Percentiles rank a stretch among this genome's conserved stretches.
These are phyloP conservation scores for Hyphopichia fennica DNA, from an alignment of 1,139 yeast genomes.

Conservation along the genomic window DNA sequence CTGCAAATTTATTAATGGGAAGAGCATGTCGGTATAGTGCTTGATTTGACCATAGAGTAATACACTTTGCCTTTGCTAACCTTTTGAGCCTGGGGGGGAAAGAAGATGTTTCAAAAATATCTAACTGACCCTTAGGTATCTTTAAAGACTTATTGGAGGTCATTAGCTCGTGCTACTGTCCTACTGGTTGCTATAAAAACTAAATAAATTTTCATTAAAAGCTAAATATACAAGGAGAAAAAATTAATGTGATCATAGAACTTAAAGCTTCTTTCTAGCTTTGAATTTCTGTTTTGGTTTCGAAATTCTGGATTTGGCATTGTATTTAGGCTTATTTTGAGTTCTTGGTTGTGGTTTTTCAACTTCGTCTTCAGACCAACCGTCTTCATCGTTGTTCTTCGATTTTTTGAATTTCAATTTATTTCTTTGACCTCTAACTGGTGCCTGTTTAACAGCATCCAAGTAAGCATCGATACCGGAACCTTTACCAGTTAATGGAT, in stretches of 20 bases:
- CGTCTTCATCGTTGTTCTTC: constrained; percentile 50
- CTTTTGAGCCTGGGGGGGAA: no score
- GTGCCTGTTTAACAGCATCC: constrained; percentile 91
- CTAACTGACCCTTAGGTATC: no score
- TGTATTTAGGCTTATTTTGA: constrained; percentile 11
- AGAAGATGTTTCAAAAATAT: no score
- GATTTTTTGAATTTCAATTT: constrained; percentile 82
- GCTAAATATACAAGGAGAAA: background rate
- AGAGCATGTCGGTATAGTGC: no score
- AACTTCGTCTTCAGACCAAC: constrained; percentile 49
- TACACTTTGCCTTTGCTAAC: no score
- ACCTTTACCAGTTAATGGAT: constrained; percentile 48
- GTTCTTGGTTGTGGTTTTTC: constrained; percentile 11
- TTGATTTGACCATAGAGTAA: no score
- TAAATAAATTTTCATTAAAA: background rate
- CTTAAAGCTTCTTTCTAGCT: constrained; percentile 57
- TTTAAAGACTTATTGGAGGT: no score
- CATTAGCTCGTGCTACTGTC: background rate
- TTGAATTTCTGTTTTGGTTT: constrained; percentile 54
- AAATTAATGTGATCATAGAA: background rate
- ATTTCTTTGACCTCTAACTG: constrained; percentile 89
- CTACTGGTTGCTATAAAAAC: background rate
- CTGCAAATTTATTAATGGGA: no score
- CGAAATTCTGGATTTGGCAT: constrained; percentile 23
- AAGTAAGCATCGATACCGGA: constrained; percentile 85